phyloP scores from a whole-genome alignment of 2,329 filamentous ascomycete species.

The Myotisia sp. region DNA sequence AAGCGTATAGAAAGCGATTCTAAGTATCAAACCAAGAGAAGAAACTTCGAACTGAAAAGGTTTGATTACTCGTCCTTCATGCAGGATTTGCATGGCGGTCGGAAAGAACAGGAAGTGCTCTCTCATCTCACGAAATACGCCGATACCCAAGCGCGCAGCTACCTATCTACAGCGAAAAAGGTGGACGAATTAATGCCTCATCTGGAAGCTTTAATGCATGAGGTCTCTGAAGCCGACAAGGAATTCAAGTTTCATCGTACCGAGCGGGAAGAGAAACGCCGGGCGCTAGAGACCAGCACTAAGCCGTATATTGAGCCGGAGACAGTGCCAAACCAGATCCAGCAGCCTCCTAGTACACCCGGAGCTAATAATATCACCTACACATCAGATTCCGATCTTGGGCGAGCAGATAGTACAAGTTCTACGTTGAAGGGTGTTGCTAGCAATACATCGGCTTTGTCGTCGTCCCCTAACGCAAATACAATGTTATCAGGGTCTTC shows the following conservation, averaged over 20 bases:
- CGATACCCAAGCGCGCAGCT: constrained; percentile 72
- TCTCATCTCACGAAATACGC: constrained; percentile 92
- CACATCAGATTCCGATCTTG: constrained; percentile 54
- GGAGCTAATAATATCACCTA: constrained; percentile 34
- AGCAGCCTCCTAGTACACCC: constrained; percentile 21
- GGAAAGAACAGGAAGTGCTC: constrained; percentile 92
- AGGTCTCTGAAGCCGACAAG: constrained; percentile 89
- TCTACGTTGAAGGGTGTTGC: constrained; percentile 48
- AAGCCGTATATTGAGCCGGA: constrained; percentile 59
- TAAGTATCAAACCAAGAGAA: constrained; percentile 87
- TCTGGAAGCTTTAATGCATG: constrained; percentile 70
- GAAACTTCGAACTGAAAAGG: constrained; percentile 90
- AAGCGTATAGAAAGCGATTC: constrained; percentile 88
- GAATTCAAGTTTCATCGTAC: constrained; percentile 90
- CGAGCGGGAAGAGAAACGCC: constrained; percentile 89
- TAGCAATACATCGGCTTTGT: constrained; percentile 33
- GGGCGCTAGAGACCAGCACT: constrained; percentile 77
- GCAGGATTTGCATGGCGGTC: constrained; percentile 97
- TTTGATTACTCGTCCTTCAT: constrained; percentile 99
- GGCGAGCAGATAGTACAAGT: constrained; percentile 58
- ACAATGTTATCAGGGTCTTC: constrained; percentile 9
- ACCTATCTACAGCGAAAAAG: constrained; percentile 69
- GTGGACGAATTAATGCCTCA: constrained; percentile 78
- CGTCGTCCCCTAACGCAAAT: constrained; percentile 24
- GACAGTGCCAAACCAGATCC: constrained; percentile 32